Conservation (phyloP, 2,329 filamentous ascomycete genomes). For the Ascocoryne sarcoides region DNA sequence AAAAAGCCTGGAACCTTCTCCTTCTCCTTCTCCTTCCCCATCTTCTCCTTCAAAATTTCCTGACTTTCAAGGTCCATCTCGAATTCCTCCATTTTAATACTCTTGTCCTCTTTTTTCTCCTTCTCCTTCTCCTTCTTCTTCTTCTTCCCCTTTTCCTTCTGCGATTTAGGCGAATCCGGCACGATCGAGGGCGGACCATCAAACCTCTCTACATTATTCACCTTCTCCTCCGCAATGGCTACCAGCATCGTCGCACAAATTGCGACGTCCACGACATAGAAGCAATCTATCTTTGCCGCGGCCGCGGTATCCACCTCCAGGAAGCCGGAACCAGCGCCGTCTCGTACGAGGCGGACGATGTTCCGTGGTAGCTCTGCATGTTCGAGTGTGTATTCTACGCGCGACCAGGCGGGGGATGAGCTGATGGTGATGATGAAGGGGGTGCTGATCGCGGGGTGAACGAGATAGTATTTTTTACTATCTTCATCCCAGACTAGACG, state of each 20-base stretch:
- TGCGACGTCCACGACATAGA: constrained; percentile 54
- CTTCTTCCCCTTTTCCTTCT: constrained; percentile 17
- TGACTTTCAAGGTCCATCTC: constrained; percentile 58
- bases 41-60: constrained; percentile 26
- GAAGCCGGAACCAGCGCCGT: constrained; percentile 50
- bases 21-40: constrained; percentile 37
- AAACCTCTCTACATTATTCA: constrained; percentile 43
- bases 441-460: constrained; percentile 52
- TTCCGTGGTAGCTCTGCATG: constrained; percentile 54
- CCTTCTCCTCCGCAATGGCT: constrained; percentile 47
- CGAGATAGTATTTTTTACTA: constrained; percentile 49
- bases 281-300: constrained; percentile 49
- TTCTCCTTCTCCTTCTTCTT: constrained; percentile 13
- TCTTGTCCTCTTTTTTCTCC: constrained; percentile 10
- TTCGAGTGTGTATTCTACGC: constrained; percentile 56
- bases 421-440: constrained; percentile 54
- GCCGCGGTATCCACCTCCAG: constrained; percentile 52
- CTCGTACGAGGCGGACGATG: constrained; percentile 50
- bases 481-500: constrained; percentile 65
- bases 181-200: constrained; percentile 39
- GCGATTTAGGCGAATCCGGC: constrained; percentile 16
- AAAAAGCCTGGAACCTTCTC: constrained; percentile 40
- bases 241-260: constrained; percentile 52
- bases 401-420: constrained; percentile 49
- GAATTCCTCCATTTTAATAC: constrained; percentile 44